phyloP scores from a whole-genome alignment of 23 red algal species.

The Gracilariopsis chorda region DNA sequence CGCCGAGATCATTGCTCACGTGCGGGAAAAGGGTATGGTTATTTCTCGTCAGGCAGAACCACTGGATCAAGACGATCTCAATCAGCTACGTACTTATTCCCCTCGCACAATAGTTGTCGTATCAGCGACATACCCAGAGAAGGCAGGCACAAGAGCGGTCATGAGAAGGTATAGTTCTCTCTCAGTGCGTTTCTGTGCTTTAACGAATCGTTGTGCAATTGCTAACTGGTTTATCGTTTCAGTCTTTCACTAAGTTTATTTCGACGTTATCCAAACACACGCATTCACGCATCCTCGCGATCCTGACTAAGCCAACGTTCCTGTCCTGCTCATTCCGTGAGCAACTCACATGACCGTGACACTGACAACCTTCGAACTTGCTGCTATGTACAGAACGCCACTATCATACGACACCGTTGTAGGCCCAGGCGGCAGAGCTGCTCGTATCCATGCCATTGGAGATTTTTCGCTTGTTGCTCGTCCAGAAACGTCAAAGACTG shows the following conservation, averaged over 20 bases:
- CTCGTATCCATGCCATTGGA: not conserved
- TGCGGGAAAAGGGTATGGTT: not conserved
- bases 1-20: not conserved
- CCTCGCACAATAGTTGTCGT: not conserved
- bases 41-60: not conserved
- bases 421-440: not conserved
- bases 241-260: not conserved
- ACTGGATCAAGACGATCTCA: too few relatives aligned
- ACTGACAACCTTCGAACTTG: not conserved
- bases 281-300: not conserved
- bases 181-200: not conserved
- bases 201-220: not conserved
- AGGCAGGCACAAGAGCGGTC: not conserved
- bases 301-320: too few relatives aligned
- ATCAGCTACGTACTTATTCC: not conserved
- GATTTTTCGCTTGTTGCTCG: not conserved
- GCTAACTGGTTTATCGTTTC: not conserved
- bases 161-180: slow-evolving; percentile 7
- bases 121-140: not conserved
- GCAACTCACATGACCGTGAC: not conserved
- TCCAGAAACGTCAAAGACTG: not conserved
- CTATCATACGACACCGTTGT: not conserved
- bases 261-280: not conserved
- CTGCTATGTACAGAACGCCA: not conserved
- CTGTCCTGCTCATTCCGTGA: too few relatives aligned